Evolutionary conservation across 2,329 filamentous ascomycete species (phyloP).

Genomic region (Aspergillus aculeatinus): DNA sequence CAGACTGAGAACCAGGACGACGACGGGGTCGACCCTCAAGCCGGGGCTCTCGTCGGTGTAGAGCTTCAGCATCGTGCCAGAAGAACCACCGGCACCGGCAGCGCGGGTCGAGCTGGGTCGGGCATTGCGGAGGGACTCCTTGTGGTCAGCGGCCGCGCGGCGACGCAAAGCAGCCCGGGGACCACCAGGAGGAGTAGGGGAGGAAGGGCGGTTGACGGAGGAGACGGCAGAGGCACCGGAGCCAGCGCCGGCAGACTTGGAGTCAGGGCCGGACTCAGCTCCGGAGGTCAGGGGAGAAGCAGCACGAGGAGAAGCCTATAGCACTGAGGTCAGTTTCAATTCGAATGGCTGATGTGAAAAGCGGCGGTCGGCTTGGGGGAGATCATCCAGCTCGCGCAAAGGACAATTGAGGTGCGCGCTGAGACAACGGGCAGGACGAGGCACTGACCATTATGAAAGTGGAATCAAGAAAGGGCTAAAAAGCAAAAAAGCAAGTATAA

Average conservation of each 20-base stretch:
- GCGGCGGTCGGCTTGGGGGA: background rate
- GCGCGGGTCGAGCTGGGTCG: conserved; percentile 88
- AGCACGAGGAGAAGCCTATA: conserved; percentile 41
- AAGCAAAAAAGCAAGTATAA: conserved; percentile 25
- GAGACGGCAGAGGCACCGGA: conserved; percentile 60
- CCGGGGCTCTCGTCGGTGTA: conserved; percentile 99
- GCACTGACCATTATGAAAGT: conserved; percentile 28
- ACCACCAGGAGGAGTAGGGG: conserved; percentile 85
- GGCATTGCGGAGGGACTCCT: conserved; percentile 93
- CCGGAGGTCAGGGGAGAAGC: conserved; percentile 47
- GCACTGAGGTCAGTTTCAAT: conserved; percentile 4
- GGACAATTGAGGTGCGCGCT: background rate
- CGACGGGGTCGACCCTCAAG: conserved; percentile 95
- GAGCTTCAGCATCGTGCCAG: conserved; percentile 96
- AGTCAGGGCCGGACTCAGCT: conserved; percentile 46
- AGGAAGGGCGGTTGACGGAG: conserved; percentile 73
- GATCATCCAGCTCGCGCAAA: background rate
- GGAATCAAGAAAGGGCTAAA: conserved; percentile 18
- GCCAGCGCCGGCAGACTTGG: conserved; percentile 42
- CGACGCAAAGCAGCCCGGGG: conserved; percentile 93
- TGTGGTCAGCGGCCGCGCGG: conserved; percentile 93
- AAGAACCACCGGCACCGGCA: conserved; percentile 91
- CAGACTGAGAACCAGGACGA: conserved; percentile 91
- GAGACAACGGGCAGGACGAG: conserved; percentile 12
- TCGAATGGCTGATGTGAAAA: conserved; percentile 5